Evolutionary conservation across 140 eudicot species (phyloP).

Genomic region (Cichorium intybus): DNA sequence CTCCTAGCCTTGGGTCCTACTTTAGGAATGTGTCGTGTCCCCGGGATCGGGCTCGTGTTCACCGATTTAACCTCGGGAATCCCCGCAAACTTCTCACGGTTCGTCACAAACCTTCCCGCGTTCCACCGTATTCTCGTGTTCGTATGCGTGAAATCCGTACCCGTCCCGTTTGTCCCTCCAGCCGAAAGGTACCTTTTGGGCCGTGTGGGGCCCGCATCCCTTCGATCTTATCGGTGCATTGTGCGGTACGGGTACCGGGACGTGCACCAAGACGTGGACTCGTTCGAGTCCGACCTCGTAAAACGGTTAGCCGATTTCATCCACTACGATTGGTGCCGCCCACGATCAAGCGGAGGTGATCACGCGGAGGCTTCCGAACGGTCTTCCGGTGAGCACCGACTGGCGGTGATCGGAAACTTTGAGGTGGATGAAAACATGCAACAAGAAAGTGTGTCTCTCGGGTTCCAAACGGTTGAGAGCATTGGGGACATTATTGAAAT

Average conservation of each 20-base stretch:
- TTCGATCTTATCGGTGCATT: constrained; percentile 77
- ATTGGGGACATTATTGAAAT: constrained; percentile 54
- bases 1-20: constrained; percentile 80
- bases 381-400: constrained; percentile 45
- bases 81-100: constrained; percentile 85
- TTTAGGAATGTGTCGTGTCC: constrained; percentile 82
- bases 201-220: constrained; percentile 75
- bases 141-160: constrained; percentile 77
- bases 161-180: constrained; percentile 77
- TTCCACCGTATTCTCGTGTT: constrained; percentile 77
- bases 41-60: constrained; percentile 88
- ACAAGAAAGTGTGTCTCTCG: constrained; percentile 66
- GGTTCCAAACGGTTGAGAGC: constrained; percentile 59
- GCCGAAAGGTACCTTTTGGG: constrained; percentile 77
- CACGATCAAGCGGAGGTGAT: constrained; percentile 30
- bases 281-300: constrained; percentile 82
- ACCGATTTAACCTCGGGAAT: constrained; percentile 83
- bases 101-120: constrained; percentile 91
- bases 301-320: constrained; percentile 58
- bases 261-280: constrained; percentile 77
- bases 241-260: constrained; percentile 90
- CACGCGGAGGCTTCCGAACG: constrained; percentile 31
- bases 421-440: constrained; percentile 53
- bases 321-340: constrained; percentile 53
- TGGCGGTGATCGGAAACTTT: constrained; percentile 62